Base-by-base conservation (phyloP, 2,329 filamentous ascomycete species). In the Hypoxylon sp. region DNA sequence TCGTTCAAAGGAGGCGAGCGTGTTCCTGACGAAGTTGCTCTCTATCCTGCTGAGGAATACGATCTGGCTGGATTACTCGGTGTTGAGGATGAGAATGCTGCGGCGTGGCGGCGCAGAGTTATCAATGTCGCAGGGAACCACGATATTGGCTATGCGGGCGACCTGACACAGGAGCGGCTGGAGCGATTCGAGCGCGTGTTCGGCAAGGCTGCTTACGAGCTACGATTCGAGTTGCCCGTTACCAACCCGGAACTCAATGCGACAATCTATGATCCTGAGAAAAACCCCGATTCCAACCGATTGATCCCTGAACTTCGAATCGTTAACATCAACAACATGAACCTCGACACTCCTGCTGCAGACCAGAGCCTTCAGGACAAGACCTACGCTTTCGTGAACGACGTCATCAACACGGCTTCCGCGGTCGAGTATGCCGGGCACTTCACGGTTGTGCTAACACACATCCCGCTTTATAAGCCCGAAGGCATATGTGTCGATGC, bases 121-220 rank as follows among this genome's bases (percentile, higher is more conserved):
- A 94, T 99, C 78, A 97, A 97, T 73, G 89, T 98, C 27, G 94
- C 90, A 0, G 96, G 96, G 1, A 99, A 99, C 77, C 96, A 99
- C 78, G 96, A 99, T 79, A 91, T 99, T 76, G 96, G 96, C 35
- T 99, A 99, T 78, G 94, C 95, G 0, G 96, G 96, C 2, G 96
- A 99, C 79, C 86, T 98, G 68, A 94, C 91, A 44, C 82, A 86
- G n/a, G 85, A 89, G 68, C 89, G 94, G 2, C 85, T 98, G 61
- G 84, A 88, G 30, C 88, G 96, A 1, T 99, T 98, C 77, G 94
- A 97, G 81, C 85, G 86, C 22, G 87, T 88, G 1, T 99, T 97
- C 82, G 96, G 96, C 63, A 92, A 90, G 71, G 89, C 92, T 17
- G 97, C 98, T 79, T 99, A 97, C 86, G 94, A 97, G 77, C 86